Base-by-base conservation (phyloP, 805 yeast species). In the Barnettozyma siamensis region DNA sequence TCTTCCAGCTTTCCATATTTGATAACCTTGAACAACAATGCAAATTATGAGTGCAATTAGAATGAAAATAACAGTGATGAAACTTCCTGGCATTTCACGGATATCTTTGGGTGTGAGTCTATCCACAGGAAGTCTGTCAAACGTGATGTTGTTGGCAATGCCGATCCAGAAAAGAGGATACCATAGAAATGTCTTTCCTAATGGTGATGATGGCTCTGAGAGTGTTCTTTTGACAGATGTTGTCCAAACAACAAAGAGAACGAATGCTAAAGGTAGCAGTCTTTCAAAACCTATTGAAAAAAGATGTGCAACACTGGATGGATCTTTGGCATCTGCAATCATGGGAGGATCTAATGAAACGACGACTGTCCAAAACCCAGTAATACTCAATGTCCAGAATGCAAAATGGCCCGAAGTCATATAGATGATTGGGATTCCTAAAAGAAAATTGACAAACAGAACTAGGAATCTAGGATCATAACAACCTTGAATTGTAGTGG, bases 101-200 rank as follows among this genome's bases (percentile, higher is more conserved):
- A 91, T 64, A 57, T 91, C 98, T 10, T 67, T 63, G 3, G 77
- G 52, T 1, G 91, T 85, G 33, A 91, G 66, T 41, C 99, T 68
- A 57, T 91, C 98, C 10, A 89, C 80, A 0, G 97, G 96, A 10
- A 91, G 63, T 45, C 89, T 66, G 56, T 88, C 98, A 63, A 91
- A 88, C 0, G 95, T 87, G 52, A 86, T 72, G 61, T 88, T 89
- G 59, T 89, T 88, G 53, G 88, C 69, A 27, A 85, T 70, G 2
- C 96, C 96, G 3, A 85, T 53, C 94, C 95, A 87, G 55, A 83
- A 83, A 3, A 82, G 67, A 0, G 89, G 83, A 47, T 83, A 84
- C 93, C 95, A 89, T 19, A 65, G 21, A 0, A 59, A 16, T 1
- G 59, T 33, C 40, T 66, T 70, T 5, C 62, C 54, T n/a, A 67